Evolutionary conservation across 441 rosid genomes (phyloP).

Genomic region (Brassica balearica): DNA sequence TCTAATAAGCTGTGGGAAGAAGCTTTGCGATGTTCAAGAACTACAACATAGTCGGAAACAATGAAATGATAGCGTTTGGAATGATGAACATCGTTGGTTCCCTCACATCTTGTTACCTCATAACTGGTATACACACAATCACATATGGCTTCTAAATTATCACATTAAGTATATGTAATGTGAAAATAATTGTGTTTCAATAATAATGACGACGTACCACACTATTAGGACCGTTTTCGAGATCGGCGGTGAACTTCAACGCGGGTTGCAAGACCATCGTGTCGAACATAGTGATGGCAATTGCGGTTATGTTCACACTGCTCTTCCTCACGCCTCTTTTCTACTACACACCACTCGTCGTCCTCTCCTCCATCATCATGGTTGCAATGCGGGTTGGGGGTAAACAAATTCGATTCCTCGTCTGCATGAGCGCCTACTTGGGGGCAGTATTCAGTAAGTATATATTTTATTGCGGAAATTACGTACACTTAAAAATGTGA

Average conservation of each 20-base stretch:
- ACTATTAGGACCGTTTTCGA: constrained; percentile 87
- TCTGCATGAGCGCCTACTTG: constrained; percentile 72
- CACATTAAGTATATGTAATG: background rate
- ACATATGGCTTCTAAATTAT: background rate
- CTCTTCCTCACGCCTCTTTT: constrained; percentile 84
- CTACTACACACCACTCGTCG: constrained; percentile 91
- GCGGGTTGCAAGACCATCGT: constrained; percentile 96
- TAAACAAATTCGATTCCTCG: constrained; percentile 88
- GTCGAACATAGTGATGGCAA: constrained; percentile 88
- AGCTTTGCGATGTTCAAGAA: constrained; percentile 95
- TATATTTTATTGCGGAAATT: background rate
- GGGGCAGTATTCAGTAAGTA: constrained; percentile 81
- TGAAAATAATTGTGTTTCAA: background rate
- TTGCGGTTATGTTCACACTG: constrained; percentile 82
- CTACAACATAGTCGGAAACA: constrained; percentile 93
- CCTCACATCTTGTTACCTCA: constrained; percentile 92
- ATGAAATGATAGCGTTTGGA: constrained; percentile 97
- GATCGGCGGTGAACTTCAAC: constrained; percentile 95
- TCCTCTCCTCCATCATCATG: constrained; percentile 83
- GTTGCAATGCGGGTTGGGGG: constrained; percentile 86
- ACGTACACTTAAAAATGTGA: background rate
- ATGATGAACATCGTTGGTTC: constrained; percentile 94
- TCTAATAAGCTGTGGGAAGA: constrained; percentile 74
- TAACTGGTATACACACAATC: constrained; percentile 60
- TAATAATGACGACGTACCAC: background rate